Evolutionary conservation across 2,329 filamentous ascomycete species (phyloP), one percentile per base, ranked within the genome.

Genomic region (Diaporthe destruens): DNA sequence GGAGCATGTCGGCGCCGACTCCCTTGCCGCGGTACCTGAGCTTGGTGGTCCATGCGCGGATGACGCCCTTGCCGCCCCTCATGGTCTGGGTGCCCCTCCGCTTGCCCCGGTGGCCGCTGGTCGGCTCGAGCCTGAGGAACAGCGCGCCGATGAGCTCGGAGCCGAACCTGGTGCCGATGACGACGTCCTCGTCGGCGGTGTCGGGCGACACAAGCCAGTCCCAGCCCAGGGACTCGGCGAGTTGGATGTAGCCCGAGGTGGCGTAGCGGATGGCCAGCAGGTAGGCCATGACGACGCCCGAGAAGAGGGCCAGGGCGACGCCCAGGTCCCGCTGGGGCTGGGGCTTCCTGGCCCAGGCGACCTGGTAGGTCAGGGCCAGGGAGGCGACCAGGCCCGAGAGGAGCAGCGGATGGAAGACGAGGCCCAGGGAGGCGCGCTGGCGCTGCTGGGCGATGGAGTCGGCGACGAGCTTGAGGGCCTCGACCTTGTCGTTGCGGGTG

Each of bases 391-490:
- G 82, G 9, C 85, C 80, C 29, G 85, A 82, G 18, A 91, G 79
- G 65, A 86, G 84, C 32, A 88, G 80, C 0, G 89, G 90, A 81
- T 94, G 90, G 77, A 88, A 89, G 74, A 93, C 85, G 72, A 96
- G 84, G 75, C 89, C 84, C 70, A 85, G 84, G 54, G 90, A 89
- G 25, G 93, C 90, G 11, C 87, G 83, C 79, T 94, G 91, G 74
- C 92, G 90, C 85, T 96, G 94, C 82, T 97, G 92, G 47, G 94
- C 93, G 65, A 97, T 89, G 72, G 92, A 94, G 82, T 96, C 94
- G 74, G 94, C 92, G 51, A 97, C 87, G 25, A 97, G 88, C 75
- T 89, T 88, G 67, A 97, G 85, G 23, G 92, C 91, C 71, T 90
- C 87, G 75, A 90, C 83, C 79, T 92, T 90, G 80, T 95, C 92